phyloP scores from a whole-genome alignment of 768 basidiomycete genomes.

The Mycena albidolilacea region DNA sequence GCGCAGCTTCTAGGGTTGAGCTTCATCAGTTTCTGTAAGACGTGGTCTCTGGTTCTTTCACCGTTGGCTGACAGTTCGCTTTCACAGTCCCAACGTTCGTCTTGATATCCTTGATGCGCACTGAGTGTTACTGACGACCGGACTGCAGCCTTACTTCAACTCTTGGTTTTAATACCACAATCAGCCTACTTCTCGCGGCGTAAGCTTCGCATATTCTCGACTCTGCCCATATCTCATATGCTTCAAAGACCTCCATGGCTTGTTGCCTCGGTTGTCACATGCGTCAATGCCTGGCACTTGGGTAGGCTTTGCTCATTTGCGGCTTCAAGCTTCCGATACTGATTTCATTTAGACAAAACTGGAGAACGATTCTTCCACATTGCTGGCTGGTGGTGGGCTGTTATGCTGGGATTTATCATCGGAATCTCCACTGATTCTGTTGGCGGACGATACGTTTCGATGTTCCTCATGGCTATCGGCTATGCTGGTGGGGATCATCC shows the following conservation, averaged over 20 bases:
- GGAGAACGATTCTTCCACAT: slow-evolving; percentile 79
- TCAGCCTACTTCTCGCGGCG: slow-evolving; percentile 74
- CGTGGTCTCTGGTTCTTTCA: background rate
- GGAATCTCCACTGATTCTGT: slow-evolving; percentile 66
- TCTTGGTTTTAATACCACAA: slow-evolving; percentile 72
- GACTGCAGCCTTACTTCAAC: slow-evolving; percentile 65
- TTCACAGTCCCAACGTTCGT: slow-evolving; percentile 58
- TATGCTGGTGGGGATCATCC: slow-evolving; percentile 54
- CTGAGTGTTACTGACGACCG: background rate
- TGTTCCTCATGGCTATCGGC: slow-evolving; percentile 77
- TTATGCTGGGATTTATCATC: slow-evolving; percentile 74
- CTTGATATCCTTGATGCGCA: background rate
- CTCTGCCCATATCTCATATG: slow-evolving; percentile 1
- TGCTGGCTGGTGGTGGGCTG: slow-evolving; percentile 70
- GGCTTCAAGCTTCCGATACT: background rate
- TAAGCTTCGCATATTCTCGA: slow-evolving; percentile 47
- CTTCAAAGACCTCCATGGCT: slow-evolving; percentile 74
- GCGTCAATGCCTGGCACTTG: slow-evolving; percentile 69
- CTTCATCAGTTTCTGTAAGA: slow-evolving; percentile 69
- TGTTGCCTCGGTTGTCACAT: slow-evolving; percentile 64
- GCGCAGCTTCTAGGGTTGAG: slow-evolving; percentile 69
- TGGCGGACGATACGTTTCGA: slow-evolving; percentile 70
- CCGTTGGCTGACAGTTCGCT: background rate
- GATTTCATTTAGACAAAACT: slow-evolving; percentile 57
- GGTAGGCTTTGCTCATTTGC: slow-evolving; percentile 39